A percentile compares a stretch with the other conserved stretches of the same genome.
Evolutionary conservation across 2,329 filamentous ascomycete species (phyloP).

Genomic region (Cladosporium austrohemisphaericum): DNA sequence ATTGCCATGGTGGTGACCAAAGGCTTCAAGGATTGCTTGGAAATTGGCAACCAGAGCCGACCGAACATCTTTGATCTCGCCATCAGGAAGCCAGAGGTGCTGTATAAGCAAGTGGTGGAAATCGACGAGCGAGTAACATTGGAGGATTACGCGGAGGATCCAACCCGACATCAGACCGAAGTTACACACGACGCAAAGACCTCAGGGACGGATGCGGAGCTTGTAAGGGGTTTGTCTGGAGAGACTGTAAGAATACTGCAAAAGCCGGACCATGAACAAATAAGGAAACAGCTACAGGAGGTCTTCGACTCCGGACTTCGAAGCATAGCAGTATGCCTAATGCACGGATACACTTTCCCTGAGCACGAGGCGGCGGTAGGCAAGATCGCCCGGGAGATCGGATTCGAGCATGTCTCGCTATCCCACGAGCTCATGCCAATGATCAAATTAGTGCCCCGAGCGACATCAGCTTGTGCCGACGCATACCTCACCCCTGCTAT

Average conservation of each 20-base stretch:
- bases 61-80: constrained; percentile 89
- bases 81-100: constrained; percentile 79
- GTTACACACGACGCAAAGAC: constrained; percentile 44
- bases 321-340: constrained; percentile 83
- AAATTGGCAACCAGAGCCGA: constrained; percentile 85
- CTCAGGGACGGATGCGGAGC: constrained; percentile 41
- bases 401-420: constrained; percentile 77
- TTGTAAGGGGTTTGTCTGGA: constrained; percentile 69
- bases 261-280: constrained; percentile 55
- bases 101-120: constrained; percentile 84
- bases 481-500: constrained; percentile 78
- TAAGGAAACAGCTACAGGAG: constrained; percentile 59
- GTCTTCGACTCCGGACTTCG: constrained; percentile 68
- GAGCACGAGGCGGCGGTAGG: constrained; percentile 78
- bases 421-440: constrained; percentile 82
- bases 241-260: constrained; percentile 69
- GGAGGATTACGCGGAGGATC: constrained; percentile 89
- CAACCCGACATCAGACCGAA: constrained; percentile 58
- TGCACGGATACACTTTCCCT: constrained; percentile 90
- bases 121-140: constrained; percentile 86
- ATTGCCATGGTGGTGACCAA: constrained; percentile 84
- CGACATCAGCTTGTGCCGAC: constrained; percentile 74
- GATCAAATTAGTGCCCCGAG: constrained; percentile 75
- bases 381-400: constrained; percentile 71
- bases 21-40: constrained; percentile 81